Percentiles rank a stretch among this genome's conserved stretches.
Conservation (phyloP, 2,329 filamentous ascomycete species). For the Cryoendolithus antarcticus region DNA sequence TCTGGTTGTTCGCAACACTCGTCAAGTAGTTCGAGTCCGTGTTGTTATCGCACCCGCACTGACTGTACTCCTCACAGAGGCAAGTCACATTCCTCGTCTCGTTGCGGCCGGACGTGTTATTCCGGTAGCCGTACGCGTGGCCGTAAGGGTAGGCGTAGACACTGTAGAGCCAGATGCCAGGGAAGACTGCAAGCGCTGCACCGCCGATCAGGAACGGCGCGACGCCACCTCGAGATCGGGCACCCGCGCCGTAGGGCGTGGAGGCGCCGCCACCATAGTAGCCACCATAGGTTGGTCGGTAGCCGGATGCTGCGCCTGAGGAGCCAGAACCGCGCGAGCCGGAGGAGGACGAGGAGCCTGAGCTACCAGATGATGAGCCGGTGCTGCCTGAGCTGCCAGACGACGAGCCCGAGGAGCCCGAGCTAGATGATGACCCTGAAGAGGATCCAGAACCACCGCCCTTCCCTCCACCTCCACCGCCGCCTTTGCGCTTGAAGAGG, state of each 20-base stretch:
- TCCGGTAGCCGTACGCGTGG: slow-evolving; percentile 25
- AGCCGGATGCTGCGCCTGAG: slow-evolving; percentile 29
- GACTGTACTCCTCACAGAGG: slow-evolving; percentile 43
- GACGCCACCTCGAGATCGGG: slow-evolving; percentile 22
- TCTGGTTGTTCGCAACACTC: slow-evolving; percentile 45
- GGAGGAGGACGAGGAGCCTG: slow-evolving; percentile 7
- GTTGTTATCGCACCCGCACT: slow-evolving; percentile 60
- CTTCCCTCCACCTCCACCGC: slow-evolving; percentile 31
- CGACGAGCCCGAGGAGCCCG: slow-evolving; percentile 11
- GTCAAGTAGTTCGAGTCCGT: slow-evolving; percentile 48
- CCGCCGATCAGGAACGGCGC: slow-evolving; percentile 41
- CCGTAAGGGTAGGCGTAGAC: slow-evolving; percentile 50
- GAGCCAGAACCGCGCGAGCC: slow-evolving; percentile 6
- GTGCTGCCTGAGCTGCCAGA: slow-evolving; percentile 15
- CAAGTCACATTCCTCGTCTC: slow-evolving; percentile 51
- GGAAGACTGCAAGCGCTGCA: slow-evolving; percentile 43
- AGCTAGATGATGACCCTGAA: slow-evolving; percentile 6
- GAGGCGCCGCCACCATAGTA: slow-evolving; percentile 57
- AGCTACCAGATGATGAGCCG: slow-evolving; percentile 9
- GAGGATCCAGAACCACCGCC: slow-evolving; percentile 17
- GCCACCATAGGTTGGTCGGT: slow-evolving; percentile 38
- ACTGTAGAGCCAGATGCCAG: slow-evolving; percentile 52
- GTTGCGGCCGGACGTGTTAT: slow-evolving; percentile 37
- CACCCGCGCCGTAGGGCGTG: slow-evolving; percentile 49
- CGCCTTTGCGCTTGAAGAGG: slow-evolving; percentile 36